Conservation (phyloP, 2,329 filamentous ascomycete species). For the Aphanoascus verrucosus region DNA sequence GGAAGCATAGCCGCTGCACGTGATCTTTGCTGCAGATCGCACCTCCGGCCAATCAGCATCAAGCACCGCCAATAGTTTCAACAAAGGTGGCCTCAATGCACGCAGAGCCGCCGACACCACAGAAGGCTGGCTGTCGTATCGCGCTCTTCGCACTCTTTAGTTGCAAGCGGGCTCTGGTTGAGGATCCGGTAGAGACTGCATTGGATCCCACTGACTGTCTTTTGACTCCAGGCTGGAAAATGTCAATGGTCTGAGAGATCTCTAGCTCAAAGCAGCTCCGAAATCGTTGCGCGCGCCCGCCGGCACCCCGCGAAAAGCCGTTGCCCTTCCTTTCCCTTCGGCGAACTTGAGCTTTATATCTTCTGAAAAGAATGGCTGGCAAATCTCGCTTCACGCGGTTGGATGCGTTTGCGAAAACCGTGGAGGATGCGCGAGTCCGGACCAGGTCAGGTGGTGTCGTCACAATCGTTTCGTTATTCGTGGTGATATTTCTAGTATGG, state of each 20-base stretch:
- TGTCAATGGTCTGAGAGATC: constrained; percentile 3
- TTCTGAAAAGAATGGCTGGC: constrained; percentile 57
- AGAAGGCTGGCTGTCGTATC: not conserved
- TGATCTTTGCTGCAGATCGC: not conserved
- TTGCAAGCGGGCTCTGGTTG: not conserved
- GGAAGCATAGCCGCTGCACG: not conserved
- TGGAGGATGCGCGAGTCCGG: constrained; percentile 92
- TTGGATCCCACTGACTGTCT: not conserved
- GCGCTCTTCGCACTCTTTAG: not conserved
- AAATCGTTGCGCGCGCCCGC: constrained; percentile 1
- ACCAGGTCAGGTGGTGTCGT: constrained; percentile 93
- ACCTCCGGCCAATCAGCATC: constrained; percentile 2
- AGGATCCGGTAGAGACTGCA: not conserved
- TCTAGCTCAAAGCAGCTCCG: not conserved
- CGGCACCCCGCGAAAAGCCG: too few species aligned
- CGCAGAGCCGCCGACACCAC: not conserved
- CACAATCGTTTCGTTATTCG: constrained; percentile 77
- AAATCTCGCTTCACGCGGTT: constrained; percentile 94
- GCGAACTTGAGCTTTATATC: not conserved
- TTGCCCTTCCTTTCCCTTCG: not conserved
- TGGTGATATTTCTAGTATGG: constrained; percentile 81
- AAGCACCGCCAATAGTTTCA: not conserved
- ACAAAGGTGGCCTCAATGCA: constrained; percentile 5
- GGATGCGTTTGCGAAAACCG: constrained; percentile 97
- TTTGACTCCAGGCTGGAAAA: not conserved